These are phyloP conservation scores for Chalciporus pseudorubinellus DNA, from an alignment of 768 basidiomycete genomes.

Conservation along the genomic window DNA sequence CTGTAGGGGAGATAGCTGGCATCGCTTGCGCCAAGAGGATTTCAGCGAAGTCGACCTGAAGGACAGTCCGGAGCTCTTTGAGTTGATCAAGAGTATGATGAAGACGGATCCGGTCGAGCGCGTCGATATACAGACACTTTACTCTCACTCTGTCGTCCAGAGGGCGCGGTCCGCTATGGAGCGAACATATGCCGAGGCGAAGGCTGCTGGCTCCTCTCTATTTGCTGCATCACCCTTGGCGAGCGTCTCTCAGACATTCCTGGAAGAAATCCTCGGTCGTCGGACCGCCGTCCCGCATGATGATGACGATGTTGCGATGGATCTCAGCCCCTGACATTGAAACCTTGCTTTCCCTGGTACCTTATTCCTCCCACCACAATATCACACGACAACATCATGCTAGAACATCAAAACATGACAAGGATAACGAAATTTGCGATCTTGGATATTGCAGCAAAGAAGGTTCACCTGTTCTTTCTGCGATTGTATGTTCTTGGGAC, in stretches of 20 bases:
- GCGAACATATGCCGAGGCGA: constrained; percentile 36
- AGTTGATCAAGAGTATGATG: constrained; percentile 76
- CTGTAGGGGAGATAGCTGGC: constrained; percentile 89
- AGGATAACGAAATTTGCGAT: constrained; percentile 6
- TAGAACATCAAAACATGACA: constrained; percentile 2
- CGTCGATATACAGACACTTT: constrained; percentile 54
- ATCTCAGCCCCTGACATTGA: constrained; percentile 35
- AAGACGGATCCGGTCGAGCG: constrained; percentile 63
- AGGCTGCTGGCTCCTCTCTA: constrained; percentile 36
- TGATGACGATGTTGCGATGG: constrained; percentile 36
- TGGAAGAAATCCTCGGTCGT: constrained; percentile 57
- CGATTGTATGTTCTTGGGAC: constrained; percentile 36
- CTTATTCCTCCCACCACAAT: constrained; percentile 5
- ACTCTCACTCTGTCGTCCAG: constrained; percentile 58
- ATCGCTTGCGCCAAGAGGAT: constrained; percentile 86
- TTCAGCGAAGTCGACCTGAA: constrained; percentile 80
- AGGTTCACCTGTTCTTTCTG: constrained; percentile 10
- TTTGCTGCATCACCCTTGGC: constrained; percentile 65
- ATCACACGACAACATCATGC: neutral
- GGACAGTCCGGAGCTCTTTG: constrained; percentile 62
- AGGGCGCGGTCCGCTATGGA: constrained; percentile 69
- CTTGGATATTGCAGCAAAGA: constrained; percentile 22
- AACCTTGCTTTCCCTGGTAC: neutral
- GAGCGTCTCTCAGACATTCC: constrained; percentile 57
- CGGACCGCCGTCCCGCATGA: constrained; percentile 6